phyloP scores from a whole-genome alignment of 306 rosid genomes.

The Ziziphus jujuba region DNA sequence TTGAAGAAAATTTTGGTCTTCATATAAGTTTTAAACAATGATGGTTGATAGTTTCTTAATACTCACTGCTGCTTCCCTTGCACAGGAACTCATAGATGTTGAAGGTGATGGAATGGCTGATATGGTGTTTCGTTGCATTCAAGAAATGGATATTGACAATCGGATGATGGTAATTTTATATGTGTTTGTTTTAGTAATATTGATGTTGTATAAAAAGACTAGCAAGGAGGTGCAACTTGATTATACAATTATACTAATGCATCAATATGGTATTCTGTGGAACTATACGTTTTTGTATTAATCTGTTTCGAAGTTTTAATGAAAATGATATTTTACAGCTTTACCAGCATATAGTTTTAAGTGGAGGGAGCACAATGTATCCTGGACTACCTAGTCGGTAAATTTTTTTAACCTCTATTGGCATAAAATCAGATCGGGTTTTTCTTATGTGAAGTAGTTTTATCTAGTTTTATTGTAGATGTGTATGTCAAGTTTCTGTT shows the following conservation, averaged over 20 bases:
- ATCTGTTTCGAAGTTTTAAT: slow-evolving; percentile 7
- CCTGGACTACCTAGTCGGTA: slow-evolving; percentile 99
- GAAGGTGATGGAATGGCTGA: slow-evolving; percentile 99
- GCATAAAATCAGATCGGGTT: slow-evolving; percentile 20
- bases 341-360: slow-evolving; percentile 96
- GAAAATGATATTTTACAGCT: slow-evolving; percentile 60
- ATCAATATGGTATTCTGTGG: not conserved
- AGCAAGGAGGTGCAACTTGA: not conserved
- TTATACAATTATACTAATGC: not conserved
- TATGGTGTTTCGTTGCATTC: slow-evolving; percentile 99
- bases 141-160: slow-evolving; percentile 99
- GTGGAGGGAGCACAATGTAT: slow-evolving; percentile 99
- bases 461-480: slow-evolving; percentile 16
- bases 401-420: slow-evolving; percentile 32
- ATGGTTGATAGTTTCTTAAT: slow-evolving; percentile 17
- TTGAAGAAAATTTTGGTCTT: not conserved
- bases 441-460: not conserved
- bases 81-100: slow-evolving; percentile 92
- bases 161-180: slow-evolving; percentile 80
- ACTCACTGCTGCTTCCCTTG: slow-evolving; percentile 12
- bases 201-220: not conserved
- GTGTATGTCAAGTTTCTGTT: slow-evolving; percentile 12
- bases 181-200: not conserved
- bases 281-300: not conserved
- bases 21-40: too few relatives aligned